Percentiles rank a stretch among this genome's conserved stretches.
phyloP scores from a whole-genome alignment of 1,284 basidiomycete genomes.

The Cerrena zonata region DNA sequence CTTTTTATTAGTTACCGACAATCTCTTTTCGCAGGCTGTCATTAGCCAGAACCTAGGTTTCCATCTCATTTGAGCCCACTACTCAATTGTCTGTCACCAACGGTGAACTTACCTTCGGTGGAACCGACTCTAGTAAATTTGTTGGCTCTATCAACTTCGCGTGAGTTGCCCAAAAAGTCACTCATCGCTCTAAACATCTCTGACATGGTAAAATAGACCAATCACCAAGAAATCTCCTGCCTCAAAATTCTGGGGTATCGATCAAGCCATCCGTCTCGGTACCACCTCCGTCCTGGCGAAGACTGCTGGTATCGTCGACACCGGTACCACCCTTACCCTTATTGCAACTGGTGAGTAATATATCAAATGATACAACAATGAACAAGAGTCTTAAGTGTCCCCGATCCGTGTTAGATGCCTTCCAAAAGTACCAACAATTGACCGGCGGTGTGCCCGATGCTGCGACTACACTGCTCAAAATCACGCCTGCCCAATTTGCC shows the following conservation, averaged over 20 bases:
- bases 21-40: constrained; percentile 32
- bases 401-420: constrained; percentile 23
- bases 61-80: constrained; percentile 47
- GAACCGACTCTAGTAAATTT: constrained; percentile 39
- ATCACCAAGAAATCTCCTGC: constrained; percentile 45
- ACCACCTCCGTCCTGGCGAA: constrained; percentile 32
- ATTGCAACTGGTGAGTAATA: constrained; percentile 28
- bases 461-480: constrained; percentile 35
- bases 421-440: constrained; percentile 27
- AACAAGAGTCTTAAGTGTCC: neutral
- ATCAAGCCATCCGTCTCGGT: constrained; percentile 54
- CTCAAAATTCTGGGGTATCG: constrained; percentile 55
- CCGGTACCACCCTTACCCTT: constrained; percentile 39
- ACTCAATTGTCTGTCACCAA: constrained; percentile 23
- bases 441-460: constrained; percentile 34
- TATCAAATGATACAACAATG: neutral
- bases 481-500: constrained; percentile 33
- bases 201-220: constrained; percentile 27
- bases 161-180: constrained; percentile 29
- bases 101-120: constrained; percentile 50
- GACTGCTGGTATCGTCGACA: constrained; percentile 62
- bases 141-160: constrained; percentile 42
- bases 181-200: neutral
- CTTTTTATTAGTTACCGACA: constrained; percentile 27
- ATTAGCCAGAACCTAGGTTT: constrained; percentile 40